These are phyloP conservation scores for Aureobasidium pullulans DNA, from an alignment of 2,329 filamentous ascomycete species.

Conservation along the genomic window DNA sequence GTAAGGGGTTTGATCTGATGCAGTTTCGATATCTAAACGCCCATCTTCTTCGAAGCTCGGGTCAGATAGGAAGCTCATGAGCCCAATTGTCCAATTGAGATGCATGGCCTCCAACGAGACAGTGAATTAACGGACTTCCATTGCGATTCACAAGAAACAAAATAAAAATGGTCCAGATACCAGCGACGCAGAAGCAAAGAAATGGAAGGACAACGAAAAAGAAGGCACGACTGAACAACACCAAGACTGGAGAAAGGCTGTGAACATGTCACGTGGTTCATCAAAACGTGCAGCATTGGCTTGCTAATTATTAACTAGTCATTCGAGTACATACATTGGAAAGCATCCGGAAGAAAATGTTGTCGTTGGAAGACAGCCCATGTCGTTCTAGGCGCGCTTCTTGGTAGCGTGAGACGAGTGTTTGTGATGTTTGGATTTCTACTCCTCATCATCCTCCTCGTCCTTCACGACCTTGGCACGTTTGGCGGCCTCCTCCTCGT, in stretches of 20 bases:
- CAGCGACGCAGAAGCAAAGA: too few relatives aligned
- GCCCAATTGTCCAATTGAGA: too few relatives aligned
- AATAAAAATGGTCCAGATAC: too few relatives aligned
- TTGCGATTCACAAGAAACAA: too few relatives aligned
- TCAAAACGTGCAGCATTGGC: background rate
- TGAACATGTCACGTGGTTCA: background rate
- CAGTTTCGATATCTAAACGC: too few relatives aligned
- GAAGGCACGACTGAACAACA: background rate
- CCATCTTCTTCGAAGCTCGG: too few relatives aligned
- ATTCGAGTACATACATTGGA: slow-evolving; percentile 1
- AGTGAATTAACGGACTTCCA: too few relatives aligned
- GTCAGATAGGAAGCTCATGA: too few relatives aligned
- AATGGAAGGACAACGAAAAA: too few relatives aligned
- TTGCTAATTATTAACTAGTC: slow-evolving; percentile 6
- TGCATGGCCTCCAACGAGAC: too few relatives aligned
- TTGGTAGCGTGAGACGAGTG: background rate
- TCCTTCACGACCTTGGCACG: slow-evolving; percentile 19
- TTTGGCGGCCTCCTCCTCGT: slow-evolving; percentile 27
- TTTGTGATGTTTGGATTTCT: slow-evolving; percentile 5
- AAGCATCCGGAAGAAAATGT: background rate
- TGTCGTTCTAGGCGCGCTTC: background rate
- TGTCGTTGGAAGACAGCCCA: background rate
- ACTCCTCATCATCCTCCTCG: slow-evolving; percentile 18
- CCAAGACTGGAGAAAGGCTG: background rate
- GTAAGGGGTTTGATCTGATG: background rate